phyloP scores from a whole-genome alignment of 768 basidiomycete genomes.

The Candolleomyces eurysporus region DNA sequence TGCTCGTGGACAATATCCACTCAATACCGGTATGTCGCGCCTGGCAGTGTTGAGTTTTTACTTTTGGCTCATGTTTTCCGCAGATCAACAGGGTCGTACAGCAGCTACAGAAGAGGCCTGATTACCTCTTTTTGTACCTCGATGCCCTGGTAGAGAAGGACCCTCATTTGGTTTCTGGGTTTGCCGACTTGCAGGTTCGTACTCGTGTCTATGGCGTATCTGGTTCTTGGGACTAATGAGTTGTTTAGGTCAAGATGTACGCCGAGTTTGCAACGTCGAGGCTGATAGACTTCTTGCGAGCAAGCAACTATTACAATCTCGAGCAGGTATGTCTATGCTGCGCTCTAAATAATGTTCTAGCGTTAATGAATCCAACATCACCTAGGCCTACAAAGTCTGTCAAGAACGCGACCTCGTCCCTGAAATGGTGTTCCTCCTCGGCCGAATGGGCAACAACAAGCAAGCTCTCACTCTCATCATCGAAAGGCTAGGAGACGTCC shows the following conservation, averaged over 20 bases:
- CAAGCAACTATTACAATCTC: conserved; percentile 88
- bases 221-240: background rate
- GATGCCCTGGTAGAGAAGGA: conserved; percentile 90
- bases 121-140: conserved; percentile 90
- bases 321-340: conserved; percentile 54
- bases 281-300: conserved; percentile 87
- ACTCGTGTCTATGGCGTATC: background rate
- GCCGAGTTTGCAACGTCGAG: conserved; percentile 80
- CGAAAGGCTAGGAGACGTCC: conserved; percentile 89
- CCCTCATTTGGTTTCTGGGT: conserved; percentile 71
- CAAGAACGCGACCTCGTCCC: conserved; percentile 82
- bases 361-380: background rate
- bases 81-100: conserved; percentile 87
- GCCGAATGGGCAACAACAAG: conserved; percentile 98
- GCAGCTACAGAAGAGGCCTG: conserved; percentile 72
- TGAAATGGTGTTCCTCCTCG: conserved; percentile 97
- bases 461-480: conserved; percentile 93
- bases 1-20: conserved; percentile 92
- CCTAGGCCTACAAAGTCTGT: conserved; percentile 83
- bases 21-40: conserved; percentile 79
- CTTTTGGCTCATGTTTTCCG: background rate
- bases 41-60: background rate
- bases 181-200: conserved; percentile 81
- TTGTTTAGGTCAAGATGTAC: conserved; percentile 74
- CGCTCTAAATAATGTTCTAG: background rate